A percentile compares a stretch with the other conserved stretches of the same genome.
These are phyloP conservation scores for Rhododendron henanense DNA, from an alignment of 148 eudicot species.

Conservation along the genomic window DNA sequence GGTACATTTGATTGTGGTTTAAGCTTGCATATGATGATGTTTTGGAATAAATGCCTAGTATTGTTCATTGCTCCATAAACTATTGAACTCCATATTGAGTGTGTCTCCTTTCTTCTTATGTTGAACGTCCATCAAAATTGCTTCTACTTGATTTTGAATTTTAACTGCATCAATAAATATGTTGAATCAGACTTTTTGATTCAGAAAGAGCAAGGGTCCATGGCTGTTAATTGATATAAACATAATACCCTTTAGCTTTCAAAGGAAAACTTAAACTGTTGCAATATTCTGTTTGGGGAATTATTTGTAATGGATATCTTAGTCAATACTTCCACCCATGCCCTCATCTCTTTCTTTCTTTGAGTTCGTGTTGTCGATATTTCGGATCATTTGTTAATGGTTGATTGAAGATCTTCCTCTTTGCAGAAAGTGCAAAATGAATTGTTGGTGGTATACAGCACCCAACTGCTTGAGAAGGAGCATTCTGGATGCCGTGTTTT, in stretches of 20 bases:
- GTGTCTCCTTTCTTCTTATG: not conserved
- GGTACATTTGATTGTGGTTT: not conserved
- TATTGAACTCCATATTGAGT: not conserved
- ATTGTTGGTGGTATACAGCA: conserved; percentile 41
- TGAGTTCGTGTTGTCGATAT: not conserved
- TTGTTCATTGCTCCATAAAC: not conserved
- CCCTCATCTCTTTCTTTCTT: not conserved
- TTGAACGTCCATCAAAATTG: not conserved
- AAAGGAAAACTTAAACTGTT: not conserved
- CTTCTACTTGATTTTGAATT: not conserved
- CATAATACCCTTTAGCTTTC: not conserved
- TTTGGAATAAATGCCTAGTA: not conserved
- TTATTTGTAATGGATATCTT: not conserved
- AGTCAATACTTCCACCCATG: not conserved
- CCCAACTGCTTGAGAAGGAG: conserved; percentile 24
- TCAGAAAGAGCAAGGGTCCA: not conserved
- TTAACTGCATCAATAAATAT: not conserved
- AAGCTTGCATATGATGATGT: not conserved
- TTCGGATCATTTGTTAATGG: not conserved
- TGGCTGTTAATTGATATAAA: not conserved
- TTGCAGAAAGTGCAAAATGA: conserved; percentile 56
- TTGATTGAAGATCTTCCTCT: not conserved
- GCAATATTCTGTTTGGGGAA: not conserved
- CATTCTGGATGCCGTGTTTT: conserved; percentile 52
- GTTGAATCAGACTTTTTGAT: not conserved